A percentile compares a stretch with the other conserved stretches of the same genome.
These are phyloP conservation scores for Ceratobasidium sp. DNA, from an alignment of 1,284 basidiomycete species.

Conservation along the genomic window DNA sequence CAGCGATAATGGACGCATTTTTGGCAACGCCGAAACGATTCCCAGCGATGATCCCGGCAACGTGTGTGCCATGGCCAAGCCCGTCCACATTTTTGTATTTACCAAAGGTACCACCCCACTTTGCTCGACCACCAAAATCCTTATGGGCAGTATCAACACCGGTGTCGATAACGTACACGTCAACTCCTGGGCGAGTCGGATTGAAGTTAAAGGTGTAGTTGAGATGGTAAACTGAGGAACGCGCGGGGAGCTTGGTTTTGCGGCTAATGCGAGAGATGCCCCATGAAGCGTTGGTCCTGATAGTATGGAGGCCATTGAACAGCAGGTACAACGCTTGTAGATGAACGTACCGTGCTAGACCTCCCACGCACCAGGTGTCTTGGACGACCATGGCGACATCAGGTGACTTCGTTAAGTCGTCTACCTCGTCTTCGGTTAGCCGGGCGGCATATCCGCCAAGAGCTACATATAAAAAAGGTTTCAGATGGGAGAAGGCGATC, in stretches of 20 bases:
- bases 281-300: slow-evolving; percentile 10
- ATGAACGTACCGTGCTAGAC: no score
- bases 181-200: background rate
- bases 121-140: slow-evolving; percentile 90
- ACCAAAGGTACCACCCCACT: slow-evolving; percentile 89
- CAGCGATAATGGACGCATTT: slow-evolving; percentile 67
- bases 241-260: background rate
- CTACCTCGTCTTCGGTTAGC: background rate
- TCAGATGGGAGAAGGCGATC: background rate
- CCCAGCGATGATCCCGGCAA: slow-evolving; percentile 60
- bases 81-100: slow-evolving; percentile 79
- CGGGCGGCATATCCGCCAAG: slow-evolving; percentile 29
- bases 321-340: no score
- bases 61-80: slow-evolving; percentile 71
- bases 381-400: slow-evolving; percentile 11
- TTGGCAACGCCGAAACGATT: slow-evolving; percentile 71
- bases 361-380: background rate
- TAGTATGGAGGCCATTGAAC: background rate
- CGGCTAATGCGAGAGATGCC: background rate
- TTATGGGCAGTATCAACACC: slow-evolving; percentile 90
- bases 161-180: slow-evolving; percentile 78
- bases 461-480: background rate
- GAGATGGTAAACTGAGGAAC: background rate
- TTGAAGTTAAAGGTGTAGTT: background rate
- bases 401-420: background rate